Evolutionary conservation across 2,329 filamentous ascomycete species (phyloP).

Genomic region (Sporothrix brunneoviolacea): DNA sequence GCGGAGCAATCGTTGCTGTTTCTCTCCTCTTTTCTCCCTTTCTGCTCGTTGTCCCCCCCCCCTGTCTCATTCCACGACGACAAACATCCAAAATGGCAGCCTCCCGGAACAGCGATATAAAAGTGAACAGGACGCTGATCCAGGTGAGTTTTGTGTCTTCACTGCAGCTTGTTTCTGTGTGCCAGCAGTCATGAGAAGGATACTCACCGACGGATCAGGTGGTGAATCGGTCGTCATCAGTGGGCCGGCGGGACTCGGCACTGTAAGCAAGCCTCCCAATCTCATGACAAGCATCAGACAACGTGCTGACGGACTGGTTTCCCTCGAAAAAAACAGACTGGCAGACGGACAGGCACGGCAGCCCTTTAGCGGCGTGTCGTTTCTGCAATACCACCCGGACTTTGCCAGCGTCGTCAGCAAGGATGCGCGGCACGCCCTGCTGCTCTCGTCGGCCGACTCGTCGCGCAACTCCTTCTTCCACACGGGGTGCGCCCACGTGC

Average conservation of each 20-base stretch:
- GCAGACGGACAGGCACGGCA: neutral
- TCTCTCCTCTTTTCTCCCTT: neutral
- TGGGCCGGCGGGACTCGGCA: slow-evolving; percentile 8
- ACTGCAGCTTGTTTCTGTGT: neutral
- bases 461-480: slow-evolving; percentile 41
- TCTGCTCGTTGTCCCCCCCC: too few species aligned
- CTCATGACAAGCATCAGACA: neutral
- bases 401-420: slow-evolving; percentile 30
- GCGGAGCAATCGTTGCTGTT: neutral
- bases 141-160: slow-evolving; percentile 64
- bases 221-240: slow-evolving; percentile 9
- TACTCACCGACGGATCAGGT: neutral
- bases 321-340: too few species aligned
- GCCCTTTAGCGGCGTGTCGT: slow-evolving; percentile 19
- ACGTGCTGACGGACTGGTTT: too few species aligned
- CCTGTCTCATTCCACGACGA: neutral
- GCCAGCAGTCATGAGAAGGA: neutral
- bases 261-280: neutral
- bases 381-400: slow-evolving; percentile 32
- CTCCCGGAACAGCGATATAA: slow-evolving; percentile 39
- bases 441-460: slow-evolving; percentile 34
- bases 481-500: slow-evolving; percentile 36
- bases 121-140: slow-evolving; percentile 64
- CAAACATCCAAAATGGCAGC: neutral
- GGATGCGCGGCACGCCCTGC: slow-evolving; percentile 31